Conservation (phyloP, 805 yeast genomes). For the Candida sithepensis region DNA sequence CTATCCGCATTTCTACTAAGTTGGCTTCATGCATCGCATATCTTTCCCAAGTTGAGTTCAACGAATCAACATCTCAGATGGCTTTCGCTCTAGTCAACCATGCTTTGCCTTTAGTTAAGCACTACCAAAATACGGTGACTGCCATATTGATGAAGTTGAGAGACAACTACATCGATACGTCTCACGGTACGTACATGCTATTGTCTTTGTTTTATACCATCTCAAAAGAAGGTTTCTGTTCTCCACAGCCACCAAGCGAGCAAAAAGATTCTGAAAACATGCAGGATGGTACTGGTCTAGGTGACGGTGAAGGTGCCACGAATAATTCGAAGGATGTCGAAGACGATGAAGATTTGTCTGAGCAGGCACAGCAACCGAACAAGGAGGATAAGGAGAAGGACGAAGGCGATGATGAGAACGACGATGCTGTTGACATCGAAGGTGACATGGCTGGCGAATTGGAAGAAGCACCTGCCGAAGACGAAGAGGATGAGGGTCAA, state of each 20-base stretch:
- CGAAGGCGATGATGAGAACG: constrained; percentile 63
- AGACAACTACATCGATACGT: constrained; percentile 46
- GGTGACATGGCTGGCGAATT: constrained; percentile 96
- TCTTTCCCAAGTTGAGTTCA: constrained; percentile 36
- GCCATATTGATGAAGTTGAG: constrained; percentile 42
- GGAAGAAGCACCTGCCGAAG: constrained; percentile 73
- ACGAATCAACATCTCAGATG: constrained; percentile 33
- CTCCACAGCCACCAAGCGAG: constrained; percentile 76
- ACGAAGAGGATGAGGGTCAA: constrained; percentile 45
- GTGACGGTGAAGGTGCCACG: constrained; percentile 72
- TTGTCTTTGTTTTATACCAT: constrained; percentile 53
- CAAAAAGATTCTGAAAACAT: constrained; percentile 57
- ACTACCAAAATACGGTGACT: constrained; percentile 50
- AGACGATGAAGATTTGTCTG: constrained; percentile 86
- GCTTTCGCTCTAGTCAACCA: constrained; percentile 49
- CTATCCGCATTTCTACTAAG: constrained; percentile 15
- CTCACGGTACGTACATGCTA: constrained; percentile 62
- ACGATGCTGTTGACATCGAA: constrained; percentile 89
- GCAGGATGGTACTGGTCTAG: constrained; percentile 93
- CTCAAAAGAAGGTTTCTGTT: constrained; percentile 83
- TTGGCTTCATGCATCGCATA: constrained; percentile 28
- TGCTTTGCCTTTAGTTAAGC: constrained; percentile 58
- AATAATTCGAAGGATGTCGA: constrained; percentile 81
- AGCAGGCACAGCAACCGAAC: constrained; percentile 67
- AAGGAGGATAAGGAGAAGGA: constrained; percentile 69